These are phyloP conservation scores for Septoria linicola DNA, from an alignment of 2,329 filamentous ascomycete genomes.

Conservation along the genomic window DNA sequence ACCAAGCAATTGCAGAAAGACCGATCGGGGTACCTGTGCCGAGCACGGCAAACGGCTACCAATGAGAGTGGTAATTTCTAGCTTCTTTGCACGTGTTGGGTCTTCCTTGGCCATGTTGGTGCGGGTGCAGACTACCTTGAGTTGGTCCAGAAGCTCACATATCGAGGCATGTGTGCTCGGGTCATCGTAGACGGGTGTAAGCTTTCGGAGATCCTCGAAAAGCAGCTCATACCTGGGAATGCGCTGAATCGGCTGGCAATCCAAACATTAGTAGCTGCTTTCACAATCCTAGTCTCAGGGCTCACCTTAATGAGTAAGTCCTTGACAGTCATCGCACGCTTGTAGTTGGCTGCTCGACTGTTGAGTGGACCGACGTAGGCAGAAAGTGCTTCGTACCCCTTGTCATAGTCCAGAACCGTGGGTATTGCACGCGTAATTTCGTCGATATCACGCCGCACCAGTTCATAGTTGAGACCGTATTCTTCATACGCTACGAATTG, in stretches of 20 bases:
- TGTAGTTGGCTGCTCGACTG: conserved; percentile 60
- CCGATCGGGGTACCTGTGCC: conserved; percentile 58
- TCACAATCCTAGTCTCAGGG: neutral
- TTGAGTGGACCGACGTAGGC: conserved; percentile 71
- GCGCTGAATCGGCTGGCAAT: conserved; percentile 76
- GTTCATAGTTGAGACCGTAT: conserved; percentile 85
- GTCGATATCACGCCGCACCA: conserved; percentile 75
- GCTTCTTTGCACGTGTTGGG: conserved; percentile 62
- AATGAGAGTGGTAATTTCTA: conserved; percentile 81
- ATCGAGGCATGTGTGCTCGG: conserved; percentile 79
- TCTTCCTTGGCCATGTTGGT: conserved; percentile 86
- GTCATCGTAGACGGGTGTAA: conserved; percentile 81
- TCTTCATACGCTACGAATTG: conserved; percentile 87
- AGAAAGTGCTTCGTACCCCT: conserved; percentile 79
- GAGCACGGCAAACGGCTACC: conserved; percentile 78
- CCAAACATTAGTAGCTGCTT: neutral
- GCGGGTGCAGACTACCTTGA: conserved; percentile 72
- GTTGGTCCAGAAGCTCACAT: conserved; percentile 66
- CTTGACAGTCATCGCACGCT: conserved; percentile 75
- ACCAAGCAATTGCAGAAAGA: conserved; percentile 73
- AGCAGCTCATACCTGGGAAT: conserved; percentile 88
- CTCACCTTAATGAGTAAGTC: conserved; percentile 87
- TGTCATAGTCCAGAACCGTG: conserved; percentile 79
- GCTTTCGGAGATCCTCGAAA: conserved; percentile 77
- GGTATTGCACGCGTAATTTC: conserved; percentile 64